phyloP scores from a whole-genome alignment of 768 basidiomycete species.

The Leucocoprinus birnbaumii region DNA sequence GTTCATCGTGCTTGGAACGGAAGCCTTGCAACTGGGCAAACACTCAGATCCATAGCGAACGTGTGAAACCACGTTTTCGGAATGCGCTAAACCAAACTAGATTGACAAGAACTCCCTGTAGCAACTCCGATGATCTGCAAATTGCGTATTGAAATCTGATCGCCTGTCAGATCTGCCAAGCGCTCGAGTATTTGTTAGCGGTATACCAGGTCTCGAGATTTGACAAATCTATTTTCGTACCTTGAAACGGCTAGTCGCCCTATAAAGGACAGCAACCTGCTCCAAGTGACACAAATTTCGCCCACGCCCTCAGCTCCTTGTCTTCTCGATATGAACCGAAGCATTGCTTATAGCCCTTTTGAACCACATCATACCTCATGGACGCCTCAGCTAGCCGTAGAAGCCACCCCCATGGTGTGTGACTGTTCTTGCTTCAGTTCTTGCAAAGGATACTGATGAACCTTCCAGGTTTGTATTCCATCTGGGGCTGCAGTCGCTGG shows the following conservation, averaged over 20 bases:
- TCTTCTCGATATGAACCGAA: background rate
- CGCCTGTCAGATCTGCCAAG: constrained; percentile 6
- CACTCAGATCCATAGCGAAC: background rate
- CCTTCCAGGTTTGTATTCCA: background rate
- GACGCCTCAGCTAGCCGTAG: too few species aligned
- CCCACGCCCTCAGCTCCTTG: background rate
- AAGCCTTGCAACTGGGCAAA: background rate
- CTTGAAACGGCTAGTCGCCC: background rate
- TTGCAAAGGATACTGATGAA: too few species aligned
- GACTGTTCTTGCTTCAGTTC: too few species aligned
- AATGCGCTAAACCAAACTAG: background rate
- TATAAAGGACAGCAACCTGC: constrained; percentile 3
- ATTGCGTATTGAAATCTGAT: background rate
- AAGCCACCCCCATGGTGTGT: too few species aligned
- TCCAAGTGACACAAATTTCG: background rate
- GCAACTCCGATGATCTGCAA: background rate
- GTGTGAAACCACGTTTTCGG: background rate
- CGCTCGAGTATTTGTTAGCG: background rate
- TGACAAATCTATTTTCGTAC: constrained; percentile 11
- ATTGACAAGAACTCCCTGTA: background rate
- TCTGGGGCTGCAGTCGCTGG: background rate
- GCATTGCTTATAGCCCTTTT: too few species aligned
- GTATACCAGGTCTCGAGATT: constrained; percentile 7
- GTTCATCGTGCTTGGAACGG: background rate
- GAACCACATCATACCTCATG: too few species aligned